These are phyloP conservation scores for Sarcocystis neurona DNA, from an alignment of 169 alveolate species.

Conservation along the genomic window DNA sequence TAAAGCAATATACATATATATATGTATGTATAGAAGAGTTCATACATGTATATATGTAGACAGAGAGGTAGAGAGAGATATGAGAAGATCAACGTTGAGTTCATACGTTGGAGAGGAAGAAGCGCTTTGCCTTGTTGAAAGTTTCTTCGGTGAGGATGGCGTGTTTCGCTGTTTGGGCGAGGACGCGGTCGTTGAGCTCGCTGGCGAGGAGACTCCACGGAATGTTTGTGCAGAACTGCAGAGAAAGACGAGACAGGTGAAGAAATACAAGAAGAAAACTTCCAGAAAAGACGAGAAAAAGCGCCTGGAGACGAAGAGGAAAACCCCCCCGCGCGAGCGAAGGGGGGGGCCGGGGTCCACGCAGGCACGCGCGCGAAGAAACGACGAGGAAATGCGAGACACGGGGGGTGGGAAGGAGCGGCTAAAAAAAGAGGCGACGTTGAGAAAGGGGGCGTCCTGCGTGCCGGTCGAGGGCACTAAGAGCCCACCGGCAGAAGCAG, in stretches of 20 bases:
- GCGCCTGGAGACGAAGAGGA: too few species aligned
- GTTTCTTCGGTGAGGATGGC: constrained; percentile 10
- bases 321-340: too few species aligned
- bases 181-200: constrained; percentile 36
- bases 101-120: not conserved
- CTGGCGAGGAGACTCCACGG: constrained; percentile 56
- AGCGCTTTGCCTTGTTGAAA: not conserved
- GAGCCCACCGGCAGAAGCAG: too few species aligned
- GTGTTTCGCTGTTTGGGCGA: not conserved
- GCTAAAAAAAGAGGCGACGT: too few species aligned
- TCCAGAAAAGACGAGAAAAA: too few species aligned
- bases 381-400: too few species aligned
- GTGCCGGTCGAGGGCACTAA: too few species aligned
- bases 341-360: too few species aligned
- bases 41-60: not conserved
- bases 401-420: too few species aligned
- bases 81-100: not conserved
- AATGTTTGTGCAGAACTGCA: constrained; percentile 47
- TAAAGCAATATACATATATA: not conserved
- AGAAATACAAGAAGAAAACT: too few species aligned
- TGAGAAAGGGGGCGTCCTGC: too few species aligned
- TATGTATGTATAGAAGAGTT: not conserved
- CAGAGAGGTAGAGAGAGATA: not conserved
- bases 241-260: not conserved
- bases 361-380: too few species aligned